Evolutionary conservation across 2,329 filamentous ascomycete genomes (phyloP), one percentile per base, ranked within the genome.

Genomic region (Emmonsia crescens): DNA sequence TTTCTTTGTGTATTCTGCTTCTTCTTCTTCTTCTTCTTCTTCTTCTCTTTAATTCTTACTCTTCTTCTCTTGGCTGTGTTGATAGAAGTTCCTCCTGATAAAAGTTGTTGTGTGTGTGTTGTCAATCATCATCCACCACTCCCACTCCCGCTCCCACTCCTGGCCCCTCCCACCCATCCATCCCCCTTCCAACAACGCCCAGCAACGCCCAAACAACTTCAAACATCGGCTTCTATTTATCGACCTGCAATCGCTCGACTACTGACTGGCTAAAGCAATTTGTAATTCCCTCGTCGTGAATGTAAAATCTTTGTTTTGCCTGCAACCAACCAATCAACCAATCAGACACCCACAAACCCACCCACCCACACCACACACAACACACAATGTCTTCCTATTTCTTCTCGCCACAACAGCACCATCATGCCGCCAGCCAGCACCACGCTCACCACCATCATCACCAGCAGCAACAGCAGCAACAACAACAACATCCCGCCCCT

Each of bases 331-430:
- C 46, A 27, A 44, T 21, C 19, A 24, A 36, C 56, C 46, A 27
- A 44, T 21, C 40, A 44, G n/a, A n/a, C 40, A 19, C 16, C 21
- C 44, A 24, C n/a, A n/a, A n/a, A n/a, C n/a, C n/a, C n/a, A n/a
- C n/a, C n/a, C n/a, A n/a, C n/a, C n/a, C n/a, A n/a, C n/a, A n/a
- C n/a, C n/a, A n/a, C n/a, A n/a, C n/a, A n/a, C n/a, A n/a, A n/a
- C 61, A 65, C 62, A 69, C 65, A 65, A 80, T 79, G 77, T 78
- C 77, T 66, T 74, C 75, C 31, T 79, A 75, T 65, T 78, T 77
- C 70, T 79, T 78, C 69, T 64, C 61, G 40, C 69, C 71, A 65
- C 78, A 79, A 65, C 75, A 78, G 62, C 75, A 78, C 54, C 70
- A 71, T 33, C 70, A 69, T 36, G 29, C 29, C 73, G 74, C 54